A percentile compares a stretch with the other conserved stretches of the same genome.
Conservation (phyloP, 2,329 filamentous ascomycete species). For the Annulohypoxylon truncatum region DNA sequence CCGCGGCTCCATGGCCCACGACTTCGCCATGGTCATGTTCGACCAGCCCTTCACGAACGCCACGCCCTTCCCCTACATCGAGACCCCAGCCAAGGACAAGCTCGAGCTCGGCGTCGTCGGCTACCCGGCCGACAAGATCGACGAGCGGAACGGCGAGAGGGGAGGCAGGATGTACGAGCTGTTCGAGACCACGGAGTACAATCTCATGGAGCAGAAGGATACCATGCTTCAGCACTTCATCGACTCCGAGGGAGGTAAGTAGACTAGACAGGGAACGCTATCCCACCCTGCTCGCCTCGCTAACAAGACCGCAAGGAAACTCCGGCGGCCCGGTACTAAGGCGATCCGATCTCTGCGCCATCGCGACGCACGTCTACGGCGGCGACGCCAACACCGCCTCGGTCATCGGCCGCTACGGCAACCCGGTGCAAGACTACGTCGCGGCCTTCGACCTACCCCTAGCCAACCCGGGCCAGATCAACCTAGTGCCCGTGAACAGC, state of each 20-base stretch:
- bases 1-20: not conserved
- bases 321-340: constrained; percentile 14
- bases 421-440: constrained; percentile 21
- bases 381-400: constrained; percentile 12
- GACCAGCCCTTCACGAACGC: constrained; percentile 9
- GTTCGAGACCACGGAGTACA: constrained; percentile 11
- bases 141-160: constrained; percentile 1
- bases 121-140: constrained; percentile 15
- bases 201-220: constrained; percentile 17
- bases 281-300: no score
- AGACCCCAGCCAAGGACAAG: constrained; percentile 6
- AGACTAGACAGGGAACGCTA: no score
- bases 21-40: constrained; percentile 9
- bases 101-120: constrained; percentile 17
- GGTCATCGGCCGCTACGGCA: constrained; percentile 14
- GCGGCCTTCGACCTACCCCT: constrained; percentile 18
- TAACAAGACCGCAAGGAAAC: not conserved
- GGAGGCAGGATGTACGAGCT: constrained; percentile 18
- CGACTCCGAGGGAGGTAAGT: constrained; percentile 12
- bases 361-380: constrained; percentile 21
- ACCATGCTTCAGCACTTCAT: constrained; percentile 24
- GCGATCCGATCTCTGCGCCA: constrained; percentile 1
- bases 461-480: constrained; percentile 14
- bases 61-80: not conserved
- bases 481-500: constrained; percentile 10